A percentile compares a stretch with the other conserved stretches of the same genome.
These are phyloP conservation scores for Leptographium galeiforme DNA, from an alignment of 2,329 filamentous ascomycete genomes.

Conservation along the genomic window DNA sequence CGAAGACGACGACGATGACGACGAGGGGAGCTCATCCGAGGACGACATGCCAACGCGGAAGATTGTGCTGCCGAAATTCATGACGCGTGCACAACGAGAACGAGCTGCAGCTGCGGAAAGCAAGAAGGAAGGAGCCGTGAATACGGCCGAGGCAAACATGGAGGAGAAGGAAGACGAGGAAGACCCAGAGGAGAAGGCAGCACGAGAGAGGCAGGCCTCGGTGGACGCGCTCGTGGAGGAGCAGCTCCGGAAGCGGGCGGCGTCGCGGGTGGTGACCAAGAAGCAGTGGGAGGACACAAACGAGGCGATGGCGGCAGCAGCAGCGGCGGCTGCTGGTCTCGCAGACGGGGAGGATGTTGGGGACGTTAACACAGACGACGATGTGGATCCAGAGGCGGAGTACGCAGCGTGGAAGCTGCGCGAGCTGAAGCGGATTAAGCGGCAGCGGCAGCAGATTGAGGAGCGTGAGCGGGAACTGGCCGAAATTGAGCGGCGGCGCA, in stretches of 20 bases:
- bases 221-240: constrained; percentile 75
- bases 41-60: constrained; percentile 46
- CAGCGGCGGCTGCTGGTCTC: constrained; percentile 51
- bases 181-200: constrained; percentile 23
- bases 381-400: constrained; percentile 74
- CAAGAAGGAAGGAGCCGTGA: constrained; percentile 7
- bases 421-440: constrained; percentile 77
- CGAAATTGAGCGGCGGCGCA: constrained; percentile 76
- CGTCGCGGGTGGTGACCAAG: constrained; percentile 50
- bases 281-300: constrained; percentile 74
- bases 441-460: constrained; percentile 76
- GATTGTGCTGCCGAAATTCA: constrained; percentile 51
- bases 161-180: constrained; percentile 22
- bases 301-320: constrained; percentile 24
- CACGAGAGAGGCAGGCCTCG: constrained; percentile 51
- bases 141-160: constrained; percentile 10
- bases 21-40: constrained; percentile 27
- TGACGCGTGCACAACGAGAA: constrained; percentile 43
- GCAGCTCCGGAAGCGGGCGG: constrained; percentile 71
- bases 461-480: constrained; percentile 71
- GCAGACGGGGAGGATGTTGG: constrained; percentile 79
- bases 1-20: constrained; percentile 29
- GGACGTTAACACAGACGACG: constrained; percentile 82
- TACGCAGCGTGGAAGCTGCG: constrained; percentile 87
- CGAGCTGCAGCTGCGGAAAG: constrained; percentile 17